These are phyloP conservation scores for Pleurotus djamor DNA, from an alignment of 768 basidiomycete species.

Conservation along the genomic window DNA sequence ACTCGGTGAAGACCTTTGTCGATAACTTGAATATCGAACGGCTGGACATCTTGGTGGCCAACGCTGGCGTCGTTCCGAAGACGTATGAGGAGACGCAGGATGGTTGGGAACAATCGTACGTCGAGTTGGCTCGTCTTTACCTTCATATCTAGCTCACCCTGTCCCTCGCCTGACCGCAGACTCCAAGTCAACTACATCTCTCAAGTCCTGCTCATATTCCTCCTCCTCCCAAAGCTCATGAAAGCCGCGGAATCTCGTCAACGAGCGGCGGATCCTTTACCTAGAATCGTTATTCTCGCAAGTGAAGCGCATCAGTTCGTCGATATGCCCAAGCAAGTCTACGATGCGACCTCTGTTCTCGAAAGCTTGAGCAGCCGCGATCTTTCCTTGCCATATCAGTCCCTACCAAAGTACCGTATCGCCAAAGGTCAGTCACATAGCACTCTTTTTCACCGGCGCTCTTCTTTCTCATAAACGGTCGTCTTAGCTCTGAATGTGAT, in stretches of 20 bases:
- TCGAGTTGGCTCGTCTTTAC: constrained; percentile 6
- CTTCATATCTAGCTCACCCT: not conserved
- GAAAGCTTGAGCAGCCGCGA: constrained; percentile 26
- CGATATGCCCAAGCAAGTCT: constrained; percentile 18
- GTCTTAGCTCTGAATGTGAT: constrained; percentile 35
- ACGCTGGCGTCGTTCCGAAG: constrained; percentile 25
- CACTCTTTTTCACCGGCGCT: too few species aligned
- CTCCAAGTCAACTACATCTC: constrained; percentile 48
- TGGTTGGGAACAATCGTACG: constrained; percentile 47
- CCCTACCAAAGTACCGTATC: constrained; percentile 25
- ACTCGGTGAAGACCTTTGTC: constrained; percentile 36
- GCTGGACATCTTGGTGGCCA: constrained; percentile 44
- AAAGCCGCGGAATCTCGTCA: constrained; percentile 25
- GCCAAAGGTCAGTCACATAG: constrained; percentile 30
- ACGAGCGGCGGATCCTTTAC: constrained; percentile 17
- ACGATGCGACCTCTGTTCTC: constrained; percentile 23
- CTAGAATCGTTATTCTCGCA: constrained; percentile 38
- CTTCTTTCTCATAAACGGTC: not conserved
- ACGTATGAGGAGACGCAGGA: constrained; percentile 28
- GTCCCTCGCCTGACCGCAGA: constrained; percentile 21
- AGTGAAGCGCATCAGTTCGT: constrained; percentile 39
- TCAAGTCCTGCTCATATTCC: constrained; percentile 34
- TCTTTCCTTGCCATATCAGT: constrained; percentile 14
- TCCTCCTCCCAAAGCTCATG: constrained; percentile 40
- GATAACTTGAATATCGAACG: constrained; percentile 29